Percentiles rank a stretch among this genome's conserved stretches.
phyloP scores from a whole-genome alignment of 2,329 filamentous ascomycete species.

The Diaporthe capsici region DNA sequence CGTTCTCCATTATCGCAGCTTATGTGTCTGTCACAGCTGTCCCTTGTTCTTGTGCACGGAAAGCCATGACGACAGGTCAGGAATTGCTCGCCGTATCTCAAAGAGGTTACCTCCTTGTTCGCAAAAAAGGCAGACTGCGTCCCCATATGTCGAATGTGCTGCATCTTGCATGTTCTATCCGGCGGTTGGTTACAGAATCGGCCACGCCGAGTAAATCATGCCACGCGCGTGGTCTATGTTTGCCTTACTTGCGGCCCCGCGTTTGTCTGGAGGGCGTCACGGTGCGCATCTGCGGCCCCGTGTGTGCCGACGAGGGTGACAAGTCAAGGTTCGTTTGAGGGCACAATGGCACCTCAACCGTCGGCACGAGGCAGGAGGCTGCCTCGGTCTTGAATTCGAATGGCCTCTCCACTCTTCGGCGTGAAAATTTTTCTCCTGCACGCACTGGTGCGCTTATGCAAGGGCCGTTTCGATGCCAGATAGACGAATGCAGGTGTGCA shows the following conservation, averaged over 20 bases:
- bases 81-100: background rate
- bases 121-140: constrained; percentile 11
- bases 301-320: background rate
- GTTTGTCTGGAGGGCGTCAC: constrained; percentile 2
- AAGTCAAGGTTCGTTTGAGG: constrained; percentile 8
- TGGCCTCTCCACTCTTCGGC: background rate
- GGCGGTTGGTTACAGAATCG: constrained; percentile 25
- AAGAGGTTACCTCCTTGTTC: background rate
- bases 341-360: background rate
- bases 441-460: constrained; percentile 25
- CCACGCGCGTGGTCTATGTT: constrained; percentile 14
- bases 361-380: background rate
- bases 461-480: constrained; percentile 21
- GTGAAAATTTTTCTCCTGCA: constrained; percentile 6
- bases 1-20: background rate
- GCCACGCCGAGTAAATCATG: background rate
- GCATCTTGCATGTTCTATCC: constrained; percentile 34
- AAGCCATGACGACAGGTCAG: background rate
- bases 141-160: background rate
- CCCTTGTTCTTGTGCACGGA: background rate
- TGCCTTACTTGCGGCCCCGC: background rate
- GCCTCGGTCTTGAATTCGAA: background rate
- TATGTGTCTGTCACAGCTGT: background rate
- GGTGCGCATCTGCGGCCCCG: background rate
- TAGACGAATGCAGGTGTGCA: constrained; percentile 24